phyloP scores from a whole-genome alignment of 768 basidiomycete genomes.

The Phlebiopsis flavidoalba region DNA sequence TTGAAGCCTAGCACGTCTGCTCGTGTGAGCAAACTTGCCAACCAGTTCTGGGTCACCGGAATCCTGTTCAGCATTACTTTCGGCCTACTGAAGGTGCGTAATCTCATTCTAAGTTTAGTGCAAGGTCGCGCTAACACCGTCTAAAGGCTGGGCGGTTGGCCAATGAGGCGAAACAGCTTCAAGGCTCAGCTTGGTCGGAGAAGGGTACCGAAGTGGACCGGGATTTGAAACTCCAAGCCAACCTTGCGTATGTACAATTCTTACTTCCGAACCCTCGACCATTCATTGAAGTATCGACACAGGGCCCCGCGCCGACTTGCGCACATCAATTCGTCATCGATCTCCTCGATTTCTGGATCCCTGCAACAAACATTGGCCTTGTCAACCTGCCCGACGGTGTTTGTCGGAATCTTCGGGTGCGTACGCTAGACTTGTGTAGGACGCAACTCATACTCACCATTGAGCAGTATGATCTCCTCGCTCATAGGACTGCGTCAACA shows the following conservation, averaged over 20 bases:
- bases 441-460: neutral
- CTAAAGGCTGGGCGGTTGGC: slow-evolving; percentile 54
- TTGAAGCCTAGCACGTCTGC: slow-evolving; percentile 57
- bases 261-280: neutral
- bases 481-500: slow-evolving; percentile 64
- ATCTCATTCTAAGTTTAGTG: neutral
- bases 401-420: slow-evolving; percentile 83
- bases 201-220: slow-evolving; percentile 65
- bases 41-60: slow-evolving; percentile 85
- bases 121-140: neutral
- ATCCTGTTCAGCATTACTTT: slow-evolving; percentile 77
- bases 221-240: slow-evolving; percentile 55
- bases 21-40: slow-evolving; percentile 58
- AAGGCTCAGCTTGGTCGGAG: slow-evolving; percentile 44
- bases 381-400: slow-evolving; percentile 78
- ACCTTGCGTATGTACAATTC: slow-evolving; percentile 43
- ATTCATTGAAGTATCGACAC: neutral
- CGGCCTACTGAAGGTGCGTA: slow-evolving; percentile 58
- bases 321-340: slow-evolving; percentile 84
- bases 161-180: slow-evolving; percentile 52
- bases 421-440: slow-evolving; percentile 15
- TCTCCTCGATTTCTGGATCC: slow-evolving; percentile 83
- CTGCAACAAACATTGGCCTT: slow-evolving; percentile 75
- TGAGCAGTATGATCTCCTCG: slow-evolving; percentile 61
- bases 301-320: slow-evolving; percentile 23